Evolutionary conservation across 768 basidiomycete species (phyloP).

Genomic region (Scleroderma citrinum): DNA sequence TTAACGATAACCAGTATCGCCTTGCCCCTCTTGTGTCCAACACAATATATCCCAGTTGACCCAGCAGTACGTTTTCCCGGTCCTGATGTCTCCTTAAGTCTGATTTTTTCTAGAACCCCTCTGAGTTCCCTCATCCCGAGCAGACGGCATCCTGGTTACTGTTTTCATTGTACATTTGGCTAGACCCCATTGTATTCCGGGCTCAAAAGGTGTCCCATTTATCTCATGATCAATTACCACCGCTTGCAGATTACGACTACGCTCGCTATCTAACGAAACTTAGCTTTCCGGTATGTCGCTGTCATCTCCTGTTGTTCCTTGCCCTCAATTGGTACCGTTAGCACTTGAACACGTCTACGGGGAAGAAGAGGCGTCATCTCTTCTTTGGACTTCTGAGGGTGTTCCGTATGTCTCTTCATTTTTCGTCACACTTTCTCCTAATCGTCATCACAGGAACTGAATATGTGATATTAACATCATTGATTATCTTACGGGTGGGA

Average conservation of each 20-base stretch:
- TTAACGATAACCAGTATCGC: slow-evolving; percentile 40
- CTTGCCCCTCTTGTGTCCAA: slow-evolving; percentile 51
- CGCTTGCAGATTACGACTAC: slow-evolving; percentile 43
- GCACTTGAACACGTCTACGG: slow-evolving; percentile 23
- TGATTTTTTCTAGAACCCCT: slow-evolving; percentile 15
- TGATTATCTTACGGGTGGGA: slow-evolving; percentile 6
- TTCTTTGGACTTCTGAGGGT: slow-evolving; percentile 13
- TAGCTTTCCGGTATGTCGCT: slow-evolving; percentile 27
- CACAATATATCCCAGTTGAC: slow-evolving; percentile 54
- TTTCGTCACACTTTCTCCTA: not conserved
- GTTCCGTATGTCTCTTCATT: slow-evolving; percentile 3
- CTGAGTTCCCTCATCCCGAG: slow-evolving; percentile 30
- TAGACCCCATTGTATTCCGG: slow-evolving; percentile 44
- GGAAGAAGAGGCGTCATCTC: slow-evolving; percentile 7
- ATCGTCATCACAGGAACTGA: slow-evolving; percentile 1
- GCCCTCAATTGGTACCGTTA: slow-evolving; percentile 4
- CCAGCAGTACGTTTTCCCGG: slow-evolving; percentile 20
- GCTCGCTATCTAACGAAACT: slow-evolving; percentile 29
- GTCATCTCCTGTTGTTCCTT: too few relatives aligned
- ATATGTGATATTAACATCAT: slow-evolving; percentile 1
- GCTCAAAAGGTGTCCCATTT: slow-evolving; percentile 43
- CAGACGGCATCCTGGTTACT: slow-evolving; percentile 35
- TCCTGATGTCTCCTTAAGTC: too few relatives aligned
- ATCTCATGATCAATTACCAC: slow-evolving; percentile 37
- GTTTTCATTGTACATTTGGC: slow-evolving; percentile 40